Evolutionary conservation across 495 filamentous ascomycete genomes (phyloP), one percentile per base, ranked within the genome.

Genomic region (Collariella sp.): DNA sequence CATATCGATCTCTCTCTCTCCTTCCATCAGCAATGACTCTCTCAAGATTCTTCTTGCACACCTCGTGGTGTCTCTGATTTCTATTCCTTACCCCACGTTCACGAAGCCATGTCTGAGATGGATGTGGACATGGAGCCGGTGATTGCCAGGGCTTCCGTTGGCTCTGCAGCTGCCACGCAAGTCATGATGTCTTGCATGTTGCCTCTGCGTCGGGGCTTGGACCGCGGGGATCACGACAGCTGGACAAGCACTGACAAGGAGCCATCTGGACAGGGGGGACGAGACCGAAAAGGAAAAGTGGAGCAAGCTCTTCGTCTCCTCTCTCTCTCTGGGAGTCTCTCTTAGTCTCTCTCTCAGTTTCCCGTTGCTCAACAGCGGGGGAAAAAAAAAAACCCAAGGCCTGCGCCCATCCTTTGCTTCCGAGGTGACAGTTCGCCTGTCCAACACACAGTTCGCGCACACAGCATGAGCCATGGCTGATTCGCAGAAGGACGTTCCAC

Each of bases 81-180:
- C 4, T 16, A 3, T 9, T 15, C n/a, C 35, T 12, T 42, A 51
- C 38, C 48, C 38, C 38, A 24, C 47, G 47, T 38, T 49, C 10
- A 0, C 19, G 16, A 15, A 3, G 4, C 16, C 6, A 29, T 18
- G 16, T 22, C 15, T 31, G 19, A 46, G 51, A 36, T 46, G 43
- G 12, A 33, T 29, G 35, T 22, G 26, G 39, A 45, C 34, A 50
- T 42, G 40, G 44, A 16, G 7, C 18, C 13, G 15, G 36, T n/a
- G 33, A 20, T 10, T 33, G n/a, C 35, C 36, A 38, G 44, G 46
- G 22, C 15, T 50, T 53, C 33, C 22, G 51, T 54, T 59, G 56
- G 56, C 51, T 54, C 31, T 59, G 56, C 56, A 54, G 39, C 46
- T 59, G 56, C 56, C 56, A 59, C 56, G 56, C 56, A 54, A 39